These are phyloP conservation scores for Kodamaea fukazawae DNA, from an alignment of 805 yeast genomes.

Conservation along the genomic window DNA sequence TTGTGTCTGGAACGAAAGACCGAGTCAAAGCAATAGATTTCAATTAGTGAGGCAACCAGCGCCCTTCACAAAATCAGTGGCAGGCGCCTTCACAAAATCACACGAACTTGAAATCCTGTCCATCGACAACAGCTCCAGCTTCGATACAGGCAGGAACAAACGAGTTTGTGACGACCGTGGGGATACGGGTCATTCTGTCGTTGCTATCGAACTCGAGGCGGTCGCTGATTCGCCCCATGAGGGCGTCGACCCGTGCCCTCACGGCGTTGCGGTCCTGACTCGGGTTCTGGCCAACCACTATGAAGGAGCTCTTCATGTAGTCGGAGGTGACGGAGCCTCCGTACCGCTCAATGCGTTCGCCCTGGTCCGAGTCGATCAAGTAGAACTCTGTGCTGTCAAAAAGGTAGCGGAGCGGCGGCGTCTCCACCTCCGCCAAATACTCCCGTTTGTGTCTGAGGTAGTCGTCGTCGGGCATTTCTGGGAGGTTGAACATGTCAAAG, in stretches of 20 bases:
- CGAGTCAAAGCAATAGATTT: background rate
- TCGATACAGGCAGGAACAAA: slow-evolving; percentile 33
- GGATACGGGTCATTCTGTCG: slow-evolving; percentile 19
- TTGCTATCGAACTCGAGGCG: slow-evolving; percentile 12
- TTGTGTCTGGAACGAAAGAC: too few relatives aligned
- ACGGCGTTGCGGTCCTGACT: background rate
- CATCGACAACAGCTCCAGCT: slow-evolving; percentile 25
- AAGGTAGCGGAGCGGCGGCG: slow-evolving; percentile 25
- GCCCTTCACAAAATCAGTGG: too few relatives aligned
- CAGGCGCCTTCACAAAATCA: slow-evolving; percentile 1
- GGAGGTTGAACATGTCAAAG: slow-evolving; percentile 15
- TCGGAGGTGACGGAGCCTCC: slow-evolving; percentile 35
- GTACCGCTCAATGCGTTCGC: slow-evolving; percentile 40
- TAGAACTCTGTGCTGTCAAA: slow-evolving; percentile 36
- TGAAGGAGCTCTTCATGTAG: slow-evolving; percentile 29
- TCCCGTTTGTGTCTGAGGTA: slow-evolving; percentile 7
- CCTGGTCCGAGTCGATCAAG: slow-evolving; percentile 18
- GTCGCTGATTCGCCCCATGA: slow-evolving; percentile 5
- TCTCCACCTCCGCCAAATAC: slow-evolving; percentile 14
- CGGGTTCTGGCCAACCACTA: slow-evolving; percentile 28
- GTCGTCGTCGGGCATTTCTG: slow-evolving; percentile 13
- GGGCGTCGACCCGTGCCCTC: background rate
- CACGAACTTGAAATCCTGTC: slow-evolving; percentile 24
- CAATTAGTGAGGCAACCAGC: background rate
- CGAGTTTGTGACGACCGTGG: slow-evolving; percentile 32